Base-by-base conservation (phyloP, 2,329 filamentous ascomycete species). In the Bipolaris oryzae region DNA sequence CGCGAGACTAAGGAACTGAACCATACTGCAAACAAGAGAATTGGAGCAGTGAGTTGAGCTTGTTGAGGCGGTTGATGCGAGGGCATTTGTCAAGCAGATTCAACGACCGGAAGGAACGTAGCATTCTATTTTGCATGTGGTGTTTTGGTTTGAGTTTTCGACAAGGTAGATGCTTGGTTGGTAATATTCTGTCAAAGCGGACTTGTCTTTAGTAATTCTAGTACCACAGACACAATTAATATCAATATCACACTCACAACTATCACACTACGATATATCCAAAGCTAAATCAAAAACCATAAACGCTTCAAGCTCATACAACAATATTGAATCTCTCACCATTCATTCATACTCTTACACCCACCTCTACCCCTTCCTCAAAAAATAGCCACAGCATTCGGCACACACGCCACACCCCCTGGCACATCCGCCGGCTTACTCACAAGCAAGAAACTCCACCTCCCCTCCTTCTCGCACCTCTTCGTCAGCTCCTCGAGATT, bases 371-470 rank as follows among this genome's bases (percentile, higher is more conserved):
- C 18, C 28, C 13, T 20, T 31, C 15, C 21, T 57, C 35, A 70
- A 9, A 68, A 64, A 3, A 69, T 38, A 1, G 68, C 70, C 25
- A 72, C 47, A 7, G 69, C 66, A 54, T 72, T 72, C 9, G 71
- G 69, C n/a, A 66, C 57, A 52, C 63, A 69, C n/a, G 61, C 69
- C 15, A 72, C 67, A 21, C 67, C 70, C 3, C 69, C 71, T 1
- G 63, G 69, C 7, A 72, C 62, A 50, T 67, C 60, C 7, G 38
- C 53, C 3, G 85, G 85, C 13, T 77, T 77, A 60, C 83, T 87
- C 0, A 82, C 85, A 3, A 89, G 73, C 72, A 89, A 79, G 63
- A 88, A 88, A 2, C 53, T 59, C 65, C 67, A 77, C 21, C 72
- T 62, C 1, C 61, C 60, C 50, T 57, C 51, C 53, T 60, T 66